A percentile compares a stretch with the other conserved stretches of the same genome.
Evolutionary conservation across 148 eudicot genomes (phyloP).

Genomic region (Amaranthus cruentus): DNA sequence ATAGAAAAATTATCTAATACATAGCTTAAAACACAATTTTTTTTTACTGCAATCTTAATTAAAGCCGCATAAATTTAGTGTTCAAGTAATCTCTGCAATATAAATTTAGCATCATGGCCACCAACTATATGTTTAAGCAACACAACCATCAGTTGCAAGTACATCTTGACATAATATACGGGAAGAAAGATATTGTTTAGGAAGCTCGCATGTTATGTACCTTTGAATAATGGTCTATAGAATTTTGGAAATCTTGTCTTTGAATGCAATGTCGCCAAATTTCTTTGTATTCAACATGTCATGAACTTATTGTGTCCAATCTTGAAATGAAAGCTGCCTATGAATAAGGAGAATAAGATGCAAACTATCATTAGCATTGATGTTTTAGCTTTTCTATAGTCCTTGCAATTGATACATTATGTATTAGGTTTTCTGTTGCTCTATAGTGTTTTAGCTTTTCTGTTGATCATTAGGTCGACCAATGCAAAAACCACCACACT

Average conservation of each 20-base stretch:
- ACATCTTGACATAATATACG: background rate
- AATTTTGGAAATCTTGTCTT: conserved; percentile 87
- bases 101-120: conserved; percentile 57
- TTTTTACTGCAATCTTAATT: no score
- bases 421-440: no score
- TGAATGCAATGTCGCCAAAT: conserved; percentile 85
- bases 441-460: no score
- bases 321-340: conserved; percentile 89
- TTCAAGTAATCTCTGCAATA: background rate
- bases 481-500: conserved; percentile 75
- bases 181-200: background rate
- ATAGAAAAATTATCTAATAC: no score
- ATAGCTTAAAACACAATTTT: no score
- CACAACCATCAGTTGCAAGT: conserved; percentile 4
- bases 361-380: no score
- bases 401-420: no score
- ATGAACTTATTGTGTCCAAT: conserved; percentile 99
- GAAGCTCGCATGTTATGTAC: conserved; percentile 22
- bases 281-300: conserved; percentile 91
- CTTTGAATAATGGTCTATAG: conserved; percentile 87
- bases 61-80: background rate
- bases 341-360: background rate
- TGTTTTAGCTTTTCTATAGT: no score
- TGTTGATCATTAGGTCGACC: conserved; percentile 32
- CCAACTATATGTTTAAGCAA: conserved; percentile 45